Base-by-base conservation (phyloP, 2,329 filamentous ascomycete genomes). In the Myriosclerotinia curreyana region DNA sequence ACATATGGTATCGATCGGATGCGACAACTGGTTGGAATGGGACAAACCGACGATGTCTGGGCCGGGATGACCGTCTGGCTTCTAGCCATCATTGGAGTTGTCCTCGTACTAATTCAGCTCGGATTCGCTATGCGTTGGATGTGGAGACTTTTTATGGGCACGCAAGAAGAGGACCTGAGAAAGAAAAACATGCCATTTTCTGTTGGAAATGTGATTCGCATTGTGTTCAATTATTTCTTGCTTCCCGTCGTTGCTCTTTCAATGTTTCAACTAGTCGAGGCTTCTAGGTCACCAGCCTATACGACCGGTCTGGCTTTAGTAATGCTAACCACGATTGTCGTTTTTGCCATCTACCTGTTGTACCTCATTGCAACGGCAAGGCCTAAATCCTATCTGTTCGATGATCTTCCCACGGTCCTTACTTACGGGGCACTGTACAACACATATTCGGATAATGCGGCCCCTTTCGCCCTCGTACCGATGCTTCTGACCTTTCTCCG, bases 341-440 rank as follows among this genome's bases (percentile, higher is more conserved):
- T 83, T 42, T 91, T 93, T 74, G 86, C 89, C 2, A 81, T 80
- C 36, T 96, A 92, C 87, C 84, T 96, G 34, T 84, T 96, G 55
- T 86, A 86, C 72, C 81, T 96, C 59, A 94, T 98, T 71, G 86
- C 89, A 64, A 86, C 82, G 31, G 95, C 91, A 0, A 87, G 90
- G 68, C 93, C 93, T 7, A 88, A 92, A 66, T 90, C 92, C 1
- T 89, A 92, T 69, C 82, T 99, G 12, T 99, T 97, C 75, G 95
- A 99, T 76, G 92, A 98, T 72, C 81, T 99, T 56, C 87, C 92
- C 8, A 97, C 92, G 0, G 87, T 98, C 11, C 81, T 99, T 2
- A 83, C 92, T 0, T 98, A 96, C 71, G 95, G 95, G 0, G 92
- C 95, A 6, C 80, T 99, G 9, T 99, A 99, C 77, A 99, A 99